These are phyloP conservation scores for Cytospora mali DNA, from an alignment of 2,329 filamentous ascomycete genomes.

Conservation along the genomic window DNA sequence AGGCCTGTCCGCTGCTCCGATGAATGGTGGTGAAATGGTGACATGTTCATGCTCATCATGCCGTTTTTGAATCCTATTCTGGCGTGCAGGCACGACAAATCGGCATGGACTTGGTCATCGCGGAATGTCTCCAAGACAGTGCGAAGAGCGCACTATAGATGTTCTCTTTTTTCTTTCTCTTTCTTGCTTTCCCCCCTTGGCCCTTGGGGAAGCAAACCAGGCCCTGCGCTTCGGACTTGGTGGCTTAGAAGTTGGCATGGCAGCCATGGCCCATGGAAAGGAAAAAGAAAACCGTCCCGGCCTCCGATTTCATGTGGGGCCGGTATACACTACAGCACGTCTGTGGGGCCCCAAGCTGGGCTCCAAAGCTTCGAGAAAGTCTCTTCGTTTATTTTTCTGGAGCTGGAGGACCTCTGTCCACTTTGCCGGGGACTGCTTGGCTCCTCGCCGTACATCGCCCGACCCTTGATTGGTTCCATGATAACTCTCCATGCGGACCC, in stretches of 20 bases:
- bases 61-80: constrained; percentile 9
- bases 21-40: constrained; percentile 8
- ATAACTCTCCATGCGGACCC: constrained; percentile 11
- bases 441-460: constrained; percentile 1
- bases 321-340: not conserved
- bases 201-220: not conserved
- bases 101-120: not conserved
- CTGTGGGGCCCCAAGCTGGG: not conserved
- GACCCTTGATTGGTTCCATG: constrained; percentile 23
- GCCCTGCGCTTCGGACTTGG: constrained; percentile 14
- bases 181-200: not conserved
- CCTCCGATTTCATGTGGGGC: constrained; percentile 23
- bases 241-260: constrained; percentile 15
- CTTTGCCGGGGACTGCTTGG: constrained; percentile 14
- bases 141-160: constrained; percentile 5
- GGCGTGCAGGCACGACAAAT: constrained; percentile 15
- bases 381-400: constrained; percentile 14
- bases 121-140: constrained; percentile 18
- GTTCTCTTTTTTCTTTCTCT: not conserved
- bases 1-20: constrained; percentile 9
- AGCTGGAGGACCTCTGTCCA: constrained; percentile 7
- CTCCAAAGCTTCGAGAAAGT: constrained; percentile 21
- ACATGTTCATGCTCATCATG: constrained; percentile 13
- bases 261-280: not conserved
- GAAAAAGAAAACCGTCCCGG: constrained; percentile 7